Evolutionary conservation across 441 rosid genomes (phyloP).

Genomic region (Gossypium trilobum): DNA sequence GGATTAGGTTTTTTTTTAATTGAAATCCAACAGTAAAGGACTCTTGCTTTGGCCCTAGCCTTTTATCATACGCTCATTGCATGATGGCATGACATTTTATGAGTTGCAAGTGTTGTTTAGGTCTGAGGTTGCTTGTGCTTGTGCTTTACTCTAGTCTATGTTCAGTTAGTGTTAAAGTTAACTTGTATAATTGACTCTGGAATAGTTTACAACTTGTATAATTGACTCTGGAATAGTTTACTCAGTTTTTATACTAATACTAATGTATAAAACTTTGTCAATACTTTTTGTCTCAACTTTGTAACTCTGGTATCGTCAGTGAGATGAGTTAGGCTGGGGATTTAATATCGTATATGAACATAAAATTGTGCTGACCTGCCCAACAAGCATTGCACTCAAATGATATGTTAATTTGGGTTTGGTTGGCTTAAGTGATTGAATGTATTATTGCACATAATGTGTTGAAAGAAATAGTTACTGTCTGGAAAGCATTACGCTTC

Average conservation of each 20-base stretch:
- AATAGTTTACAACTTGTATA: background rate
- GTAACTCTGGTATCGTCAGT: background rate
- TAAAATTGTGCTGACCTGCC: background rate
- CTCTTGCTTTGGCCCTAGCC: background rate
- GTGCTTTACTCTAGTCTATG: background rate
- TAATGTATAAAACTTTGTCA: background rate
- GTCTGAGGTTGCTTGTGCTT: background rate
- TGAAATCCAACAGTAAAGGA: background rate
- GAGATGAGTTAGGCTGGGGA: background rate
- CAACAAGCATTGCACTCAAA: background rate
- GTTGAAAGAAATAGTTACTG: slow-evolving; percentile 1
- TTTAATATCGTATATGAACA: background rate
- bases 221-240: background rate
- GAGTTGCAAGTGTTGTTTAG: background rate
- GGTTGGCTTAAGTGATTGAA: background rate
- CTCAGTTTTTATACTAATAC: background rate
- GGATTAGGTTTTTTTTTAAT: background rate
- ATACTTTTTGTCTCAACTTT: background rate
- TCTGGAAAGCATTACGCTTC: background rate
- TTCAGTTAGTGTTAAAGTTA: background rate
- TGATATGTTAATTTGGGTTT: background rate
- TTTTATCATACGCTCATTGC: background rate
- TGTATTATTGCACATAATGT: background rate
- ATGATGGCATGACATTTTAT: background rate
- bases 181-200: background rate